These are phyloP conservation scores for Alternaria dauci DNA, from an alignment of 2,329 filamentous ascomycete genomes.

Conservation along the genomic window DNA sequence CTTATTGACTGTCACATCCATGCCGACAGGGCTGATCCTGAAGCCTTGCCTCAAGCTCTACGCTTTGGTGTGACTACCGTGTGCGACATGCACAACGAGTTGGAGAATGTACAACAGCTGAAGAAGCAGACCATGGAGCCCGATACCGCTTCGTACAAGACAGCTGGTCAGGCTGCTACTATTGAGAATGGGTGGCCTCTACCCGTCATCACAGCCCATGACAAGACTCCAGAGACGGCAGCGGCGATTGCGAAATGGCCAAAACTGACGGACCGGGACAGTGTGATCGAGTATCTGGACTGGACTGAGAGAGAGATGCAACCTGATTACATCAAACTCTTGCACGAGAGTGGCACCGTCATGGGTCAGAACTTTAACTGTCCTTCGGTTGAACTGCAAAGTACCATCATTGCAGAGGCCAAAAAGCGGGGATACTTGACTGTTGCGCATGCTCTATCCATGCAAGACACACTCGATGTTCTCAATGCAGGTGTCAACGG, in stretches of 20 bases:
- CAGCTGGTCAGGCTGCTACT: conserved; percentile 58
- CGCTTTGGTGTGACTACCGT: conserved; percentile 63
- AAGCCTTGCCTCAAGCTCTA: conserved; percentile 55
- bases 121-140: conserved; percentile 37
- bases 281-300: conserved; percentile 55
- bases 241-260: conserved; percentile 59
- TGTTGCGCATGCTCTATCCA: conserved; percentile 53
- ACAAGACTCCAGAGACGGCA: conserved; percentile 48
- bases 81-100: conserved; percentile 58
- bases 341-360: conserved; percentile 58
- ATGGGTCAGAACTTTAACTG: conserved; percentile 51
- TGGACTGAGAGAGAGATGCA: conserved; percentile 51
- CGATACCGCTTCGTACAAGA: conserved; percentile 60
- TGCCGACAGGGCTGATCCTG: conserved; percentile 51
- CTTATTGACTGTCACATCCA: conserved; percentile 63
- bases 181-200: conserved; percentile 63
- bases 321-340: conserved; percentile 62
- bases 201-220: conserved; percentile 52
- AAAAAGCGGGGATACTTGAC: conserved; percentile 48
- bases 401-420: conserved; percentile 54
- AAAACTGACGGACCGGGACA: conserved; percentile 53
- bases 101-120: conserved; percentile 39
- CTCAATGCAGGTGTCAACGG: conserved; percentile 55
- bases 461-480: conserved; percentile 54
- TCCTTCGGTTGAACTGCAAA: conserved; percentile 57